Conservation (phyloP, 208 protist genomes). For the Leishmania mexicana region DNA sequence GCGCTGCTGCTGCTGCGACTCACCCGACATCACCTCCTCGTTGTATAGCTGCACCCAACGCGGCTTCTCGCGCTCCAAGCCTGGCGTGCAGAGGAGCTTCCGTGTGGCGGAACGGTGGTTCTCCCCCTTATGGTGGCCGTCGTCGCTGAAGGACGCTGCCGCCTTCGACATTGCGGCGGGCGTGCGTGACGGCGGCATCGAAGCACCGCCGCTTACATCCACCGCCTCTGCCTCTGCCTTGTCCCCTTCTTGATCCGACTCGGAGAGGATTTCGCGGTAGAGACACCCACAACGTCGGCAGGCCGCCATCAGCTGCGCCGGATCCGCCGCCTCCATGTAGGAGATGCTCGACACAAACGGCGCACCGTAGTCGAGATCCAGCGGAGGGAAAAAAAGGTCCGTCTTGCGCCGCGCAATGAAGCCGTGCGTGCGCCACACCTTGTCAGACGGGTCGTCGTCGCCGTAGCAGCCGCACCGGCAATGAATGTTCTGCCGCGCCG, state of each 20-base stretch:
- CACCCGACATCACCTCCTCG: constrained; percentile 23
- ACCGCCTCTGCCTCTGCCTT: not conserved
- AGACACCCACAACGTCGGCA: constrained; percentile 79
- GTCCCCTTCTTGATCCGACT: constrained; percentile 9
- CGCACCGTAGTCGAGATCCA: constrained; percentile 86
- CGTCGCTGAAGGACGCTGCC: constrained; percentile 2
- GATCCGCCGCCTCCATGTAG: constrained; percentile 85
- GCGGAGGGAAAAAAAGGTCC: constrained; percentile 69
- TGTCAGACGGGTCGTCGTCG: constrained; percentile 41
- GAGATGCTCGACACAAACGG: constrained; percentile 62
- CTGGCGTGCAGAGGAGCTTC: not conserved
- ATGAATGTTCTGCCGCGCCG: constrained; percentile 54
- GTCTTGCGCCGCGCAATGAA: constrained; percentile 64
- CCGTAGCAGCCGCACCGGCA: constrained; percentile 66
- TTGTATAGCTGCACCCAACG: constrained; percentile 51
- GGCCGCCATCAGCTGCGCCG: constrained; percentile 58
- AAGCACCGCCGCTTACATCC: not conserved
- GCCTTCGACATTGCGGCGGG: not conserved
- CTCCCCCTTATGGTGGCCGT: not conserved
- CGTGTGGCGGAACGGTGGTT: not conserved
- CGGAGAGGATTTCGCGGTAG: constrained; percentile 38
- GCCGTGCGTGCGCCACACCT: constrained; percentile 46
- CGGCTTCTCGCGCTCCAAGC: constrained; percentile 32
- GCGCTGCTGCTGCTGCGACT: constrained; percentile 9
- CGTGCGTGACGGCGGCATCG: not conserved